phyloP scores from a whole-genome alignment of 345 rosid genomes.

The Pistacia atlantica region DNA sequence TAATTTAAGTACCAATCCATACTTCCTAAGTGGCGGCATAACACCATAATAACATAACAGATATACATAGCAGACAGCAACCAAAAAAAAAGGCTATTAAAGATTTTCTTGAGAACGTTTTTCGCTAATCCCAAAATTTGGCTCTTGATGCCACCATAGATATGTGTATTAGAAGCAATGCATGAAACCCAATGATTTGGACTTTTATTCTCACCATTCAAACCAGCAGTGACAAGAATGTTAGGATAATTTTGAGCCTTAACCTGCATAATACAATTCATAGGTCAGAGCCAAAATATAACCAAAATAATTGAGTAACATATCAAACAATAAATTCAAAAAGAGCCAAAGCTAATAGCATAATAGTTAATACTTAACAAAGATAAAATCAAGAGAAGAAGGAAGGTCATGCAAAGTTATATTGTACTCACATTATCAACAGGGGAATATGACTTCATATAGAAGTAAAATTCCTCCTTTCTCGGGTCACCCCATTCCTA shows the following conservation, averaged over 20 bases:
- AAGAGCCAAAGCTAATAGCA: not conserved
- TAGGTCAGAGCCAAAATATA: slow-evolving; percentile 3
- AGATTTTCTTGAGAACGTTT: not conserved
- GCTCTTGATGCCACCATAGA: not conserved
- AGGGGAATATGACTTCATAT: slow-evolving; percentile 96
- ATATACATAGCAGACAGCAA: not conserved
- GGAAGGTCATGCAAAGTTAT: not conserved
- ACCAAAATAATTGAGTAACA: not conserved
- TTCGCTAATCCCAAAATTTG: not conserved
- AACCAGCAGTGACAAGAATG: slow-evolving; percentile 84
- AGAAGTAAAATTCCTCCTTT: slow-evolving; percentile 77
- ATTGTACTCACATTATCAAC: slow-evolving; percentile 70
- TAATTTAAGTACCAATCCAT: not conserved
- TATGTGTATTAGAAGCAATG: not conserved
- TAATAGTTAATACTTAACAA: not conserved
- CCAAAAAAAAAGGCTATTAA: not conserved
- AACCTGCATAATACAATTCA: slow-evolving; percentile 48
- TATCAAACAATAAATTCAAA: not conserved
- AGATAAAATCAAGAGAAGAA: not conserved
- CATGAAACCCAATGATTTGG: not conserved
- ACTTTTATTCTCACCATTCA: slow-evolving; percentile 59
- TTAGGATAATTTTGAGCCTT: slow-evolving; percentile 75
- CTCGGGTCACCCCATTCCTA: slow-evolving; percentile 99
- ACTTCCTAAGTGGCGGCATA: not conserved
- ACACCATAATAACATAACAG: not conserved